Conservation (phyloP, 805 yeast species). For the Myxozyma monticola region DNA sequence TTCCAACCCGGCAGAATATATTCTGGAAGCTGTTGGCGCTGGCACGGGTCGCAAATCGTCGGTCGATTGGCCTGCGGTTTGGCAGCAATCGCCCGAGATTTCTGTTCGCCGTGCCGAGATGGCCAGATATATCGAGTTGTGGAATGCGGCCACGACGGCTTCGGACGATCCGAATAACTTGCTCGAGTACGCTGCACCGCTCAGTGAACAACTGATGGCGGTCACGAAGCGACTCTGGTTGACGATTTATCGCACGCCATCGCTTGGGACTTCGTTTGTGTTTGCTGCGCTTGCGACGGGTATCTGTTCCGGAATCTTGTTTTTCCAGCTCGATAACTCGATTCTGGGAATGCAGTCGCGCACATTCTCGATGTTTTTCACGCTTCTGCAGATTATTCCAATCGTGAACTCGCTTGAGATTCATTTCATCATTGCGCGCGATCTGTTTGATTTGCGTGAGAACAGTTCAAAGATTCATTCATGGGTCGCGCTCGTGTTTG, state of each 20-base stretch:
- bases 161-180: slow-evolving; percentile 42
- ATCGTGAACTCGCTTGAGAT: slow-evolving; percentile 59
- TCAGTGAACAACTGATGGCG: slow-evolving; percentile 43
- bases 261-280: slow-evolving; percentile 55
- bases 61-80: slow-evolving; percentile 52
- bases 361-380: slow-evolving; percentile 57
- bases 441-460: slow-evolving; percentile 69
- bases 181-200: slow-evolving; percentile 15
- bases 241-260: slow-evolving; percentile 68
- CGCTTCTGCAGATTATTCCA: slow-evolving; percentile 52
- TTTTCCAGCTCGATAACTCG: slow-evolving; percentile 60
- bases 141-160: no score
- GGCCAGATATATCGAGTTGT: slow-evolving; percentile 57
- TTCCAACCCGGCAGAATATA: slow-evolving; percentile 90
- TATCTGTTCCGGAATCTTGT: slow-evolving; percentile 52
- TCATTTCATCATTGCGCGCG: slow-evolving; percentile 61
- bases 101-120: slow-evolving; percentile 54
- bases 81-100: slow-evolving; percentile 52
- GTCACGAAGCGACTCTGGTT: slow-evolving; percentile 52
- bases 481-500: slow-evolving; percentile 58
- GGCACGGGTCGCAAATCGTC: slow-evolving; percentile 39
- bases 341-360: slow-evolving; percentile 56
- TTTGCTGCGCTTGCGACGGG: slow-evolving; percentile 54
- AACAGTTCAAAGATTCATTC: slow-evolving; percentile 69
- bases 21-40: slow-evolving; percentile 59